Conservation (phyloP, 352 stramenopile species). For the Pythium folliculosum region DNA sequence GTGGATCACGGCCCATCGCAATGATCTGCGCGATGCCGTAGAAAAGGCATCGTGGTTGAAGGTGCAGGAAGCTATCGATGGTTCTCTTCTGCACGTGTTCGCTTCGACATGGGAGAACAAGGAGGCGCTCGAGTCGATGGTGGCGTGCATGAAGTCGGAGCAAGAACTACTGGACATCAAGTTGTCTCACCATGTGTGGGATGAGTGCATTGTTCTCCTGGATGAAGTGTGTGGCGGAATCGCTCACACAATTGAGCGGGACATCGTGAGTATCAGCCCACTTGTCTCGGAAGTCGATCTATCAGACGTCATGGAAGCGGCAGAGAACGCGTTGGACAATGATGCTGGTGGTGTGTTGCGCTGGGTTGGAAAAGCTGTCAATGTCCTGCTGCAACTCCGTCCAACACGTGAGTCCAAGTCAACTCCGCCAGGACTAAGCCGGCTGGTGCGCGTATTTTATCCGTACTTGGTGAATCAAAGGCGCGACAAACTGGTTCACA, state of each 20-base stretch:
- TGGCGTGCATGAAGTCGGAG: background rate
- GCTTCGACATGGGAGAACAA: background rate
- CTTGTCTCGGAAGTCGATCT: conserved; percentile 31
- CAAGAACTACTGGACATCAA: background rate
- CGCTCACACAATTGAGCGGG: conserved; percentile 1
- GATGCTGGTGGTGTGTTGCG: background rate
- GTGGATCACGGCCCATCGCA: background rate
- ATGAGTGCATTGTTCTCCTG: conserved; percentile 16
- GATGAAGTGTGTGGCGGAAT: conserved; percentile 16
- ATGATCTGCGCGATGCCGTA: background rate
- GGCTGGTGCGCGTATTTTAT: conserved; percentile 65
- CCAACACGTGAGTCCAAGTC: background rate
- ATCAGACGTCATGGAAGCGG: conserved; percentile 13
- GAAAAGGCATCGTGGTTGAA: conserved; percentile 1
- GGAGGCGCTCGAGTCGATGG: background rate
- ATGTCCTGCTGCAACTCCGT: background rate
- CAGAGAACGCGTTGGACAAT: conserved; percentile 8
- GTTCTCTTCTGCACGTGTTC: conserved; percentile 2
- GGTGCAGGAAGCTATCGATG: background rate
- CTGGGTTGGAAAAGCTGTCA: background rate
- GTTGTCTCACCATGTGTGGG: conserved; percentile 2
- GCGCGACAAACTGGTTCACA: conserved; percentile 41
- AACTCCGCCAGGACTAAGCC: conserved; percentile 32
- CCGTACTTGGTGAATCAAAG: conserved; percentile 62
- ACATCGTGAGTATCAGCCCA: conserved; percentile 14